phyloP scores from a whole-genome alignment of 176 grass and related monocot genomes.

The Hsuehochloa calcarea region DNA sequence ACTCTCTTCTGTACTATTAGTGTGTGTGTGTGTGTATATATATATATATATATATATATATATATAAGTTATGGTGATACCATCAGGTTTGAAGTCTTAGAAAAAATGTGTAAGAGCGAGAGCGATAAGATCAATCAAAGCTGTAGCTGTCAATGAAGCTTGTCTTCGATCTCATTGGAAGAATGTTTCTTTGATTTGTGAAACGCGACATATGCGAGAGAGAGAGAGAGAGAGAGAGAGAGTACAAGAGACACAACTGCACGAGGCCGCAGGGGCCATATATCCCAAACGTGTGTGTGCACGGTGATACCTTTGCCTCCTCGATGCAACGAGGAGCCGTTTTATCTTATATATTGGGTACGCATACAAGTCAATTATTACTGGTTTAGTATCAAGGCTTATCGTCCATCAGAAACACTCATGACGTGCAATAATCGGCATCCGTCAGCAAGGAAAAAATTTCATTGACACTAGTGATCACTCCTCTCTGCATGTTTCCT shows the following conservation, averaged over 20 bases:
- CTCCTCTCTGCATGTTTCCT: background rate
- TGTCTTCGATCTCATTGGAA: constrained; percentile 19
- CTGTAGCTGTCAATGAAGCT: constrained; percentile 36
- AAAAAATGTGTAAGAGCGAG: too few relatives aligned
- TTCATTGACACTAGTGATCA: background rate
- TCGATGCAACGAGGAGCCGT: constrained; percentile 31
- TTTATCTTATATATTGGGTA: too few relatives aligned
- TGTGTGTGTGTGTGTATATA: too few relatives aligned
- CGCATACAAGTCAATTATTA: constrained; percentile 32
- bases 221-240: background rate
- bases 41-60: too few relatives aligned
- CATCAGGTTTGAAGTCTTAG: background rate
- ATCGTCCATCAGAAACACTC: background rate
- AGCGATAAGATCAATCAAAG: background rate
- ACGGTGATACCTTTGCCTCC: constrained; percentile 26
- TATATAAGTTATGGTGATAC: too few relatives aligned
- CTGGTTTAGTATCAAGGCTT: background rate
- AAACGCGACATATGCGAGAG: background rate
- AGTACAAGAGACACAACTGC: background rate
- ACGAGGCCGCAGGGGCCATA: constrained; percentile 19
- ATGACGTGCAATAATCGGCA: background rate
- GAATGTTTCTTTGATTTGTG: background rate
- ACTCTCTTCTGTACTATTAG: background rate
- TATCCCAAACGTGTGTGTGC: too few relatives aligned
- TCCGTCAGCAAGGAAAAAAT: background rate